Conservation (phyloP, 306 rosid species). For the Betula pendula region DNA sequence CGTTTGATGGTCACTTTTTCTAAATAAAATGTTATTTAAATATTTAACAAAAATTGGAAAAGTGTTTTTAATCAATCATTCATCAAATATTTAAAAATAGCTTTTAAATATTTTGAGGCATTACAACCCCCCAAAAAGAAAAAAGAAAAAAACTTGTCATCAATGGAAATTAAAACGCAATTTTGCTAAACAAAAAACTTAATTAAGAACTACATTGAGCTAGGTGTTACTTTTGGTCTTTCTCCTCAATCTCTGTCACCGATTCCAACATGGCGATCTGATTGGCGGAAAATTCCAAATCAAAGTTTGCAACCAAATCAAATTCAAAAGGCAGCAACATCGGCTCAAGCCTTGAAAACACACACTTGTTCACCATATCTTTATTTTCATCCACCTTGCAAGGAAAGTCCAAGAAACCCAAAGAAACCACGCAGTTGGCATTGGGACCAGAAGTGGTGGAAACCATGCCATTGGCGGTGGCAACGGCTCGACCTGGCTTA, state of each 20-base stretch:
- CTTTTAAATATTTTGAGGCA: too few relatives aligned
- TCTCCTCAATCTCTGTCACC: conserved; percentile 12
- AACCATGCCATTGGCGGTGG: neutral
- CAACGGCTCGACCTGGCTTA: conserved; percentile 46
- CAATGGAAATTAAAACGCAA: neutral
- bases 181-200: neutral
- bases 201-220: neutral
- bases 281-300: conserved; percentile 34
- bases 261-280: conserved; percentile 37
- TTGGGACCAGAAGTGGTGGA: neutral
- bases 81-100: too few relatives aligned
- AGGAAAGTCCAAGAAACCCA: neutral
- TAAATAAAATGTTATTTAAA: too few relatives aligned
- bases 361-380: too few relatives aligned
- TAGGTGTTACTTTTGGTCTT: neutral
- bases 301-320: conserved; percentile 32
- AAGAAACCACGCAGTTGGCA: too few relatives aligned
- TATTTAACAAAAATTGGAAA: too few relatives aligned
- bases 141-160: too few relatives aligned
- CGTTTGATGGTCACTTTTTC: too few relatives aligned
- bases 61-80: too few relatives aligned
- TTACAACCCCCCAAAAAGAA: too few relatives aligned
- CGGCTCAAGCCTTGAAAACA: neutral
- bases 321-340: conserved; percentile 27
- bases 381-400: neutral